phyloP scores from a whole-genome alignment of 139 green algal genomes.

The Picochlorum sp. region DNA sequence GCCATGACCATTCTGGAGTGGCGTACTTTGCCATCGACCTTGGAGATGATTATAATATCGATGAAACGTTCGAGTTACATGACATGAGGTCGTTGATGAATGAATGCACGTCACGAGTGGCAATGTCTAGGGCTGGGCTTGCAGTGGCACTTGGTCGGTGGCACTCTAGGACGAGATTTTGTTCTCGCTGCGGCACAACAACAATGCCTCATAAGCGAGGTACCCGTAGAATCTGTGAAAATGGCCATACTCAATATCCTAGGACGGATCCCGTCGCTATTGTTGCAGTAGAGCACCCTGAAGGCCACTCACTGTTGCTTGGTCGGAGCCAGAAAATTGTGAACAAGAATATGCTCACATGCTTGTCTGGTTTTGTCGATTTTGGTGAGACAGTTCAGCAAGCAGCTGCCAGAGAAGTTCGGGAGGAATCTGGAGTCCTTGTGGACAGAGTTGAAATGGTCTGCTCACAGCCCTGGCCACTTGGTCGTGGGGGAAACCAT shows the following conservation, averaged over 20 bases:
- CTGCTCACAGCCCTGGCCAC: slow-evolving; percentile 65
- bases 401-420: slow-evolving; percentile 57
- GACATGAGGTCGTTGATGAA: no score
- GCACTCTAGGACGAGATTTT: neutral
- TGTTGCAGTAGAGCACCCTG: slow-evolving; percentile 64
- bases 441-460: slow-evolving; percentile 34
- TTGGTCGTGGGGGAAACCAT: slow-evolving; percentile 53
- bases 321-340: slow-evolving; percentile 42
- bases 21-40: no score
- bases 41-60: no score
- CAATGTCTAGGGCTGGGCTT: neutral
- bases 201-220: slow-evolving; percentile 24
- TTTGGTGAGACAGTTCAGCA: slow-evolving; percentile 75
- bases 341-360: slow-evolving; percentile 55
- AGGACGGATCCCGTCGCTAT: slow-evolving; percentile 77
- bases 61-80: no score
- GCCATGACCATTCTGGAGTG: no score
- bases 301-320: slow-evolving; percentile 53
- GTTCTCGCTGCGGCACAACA: neutral
- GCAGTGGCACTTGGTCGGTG: neutral
- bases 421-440: slow-evolving; percentile 52
- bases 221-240: slow-evolving; percentile 49
- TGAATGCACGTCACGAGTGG: no score
- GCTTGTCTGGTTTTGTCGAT: slow-evolving; percentile 71
- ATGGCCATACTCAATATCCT: slow-evolving; percentile 58